phyloP scores from a whole-genome alignment of 805 yeast species.

The Limtongia smithiae region DNA sequence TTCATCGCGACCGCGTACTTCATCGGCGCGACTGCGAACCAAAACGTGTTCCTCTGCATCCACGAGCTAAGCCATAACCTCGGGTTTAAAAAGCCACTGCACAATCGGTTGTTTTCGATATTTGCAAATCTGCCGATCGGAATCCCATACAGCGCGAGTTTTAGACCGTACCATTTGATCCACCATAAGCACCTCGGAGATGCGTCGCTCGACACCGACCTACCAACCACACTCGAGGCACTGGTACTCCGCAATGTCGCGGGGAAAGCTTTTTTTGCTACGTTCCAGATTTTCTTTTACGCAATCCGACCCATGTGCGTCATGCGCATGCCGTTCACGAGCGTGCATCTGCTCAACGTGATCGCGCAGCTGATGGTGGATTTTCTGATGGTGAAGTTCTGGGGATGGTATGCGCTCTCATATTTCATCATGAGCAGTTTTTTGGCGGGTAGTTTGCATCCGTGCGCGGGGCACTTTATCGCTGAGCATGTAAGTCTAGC shows the following conservation, averaged over 20 bases:
- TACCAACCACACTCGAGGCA: slow-evolving; percentile 81
- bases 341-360: slow-evolving; percentile 66
- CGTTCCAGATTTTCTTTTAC: slow-evolving; percentile 82
- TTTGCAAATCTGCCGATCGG: slow-evolving; percentile 83
- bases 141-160: slow-evolving; percentile 81
- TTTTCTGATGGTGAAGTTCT: slow-evolving; percentile 49
- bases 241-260: slow-evolving; percentile 65
- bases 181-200: slow-evolving; percentile 92
- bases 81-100: slow-evolving; percentile 72
- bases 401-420: slow-evolving; percentile 61
- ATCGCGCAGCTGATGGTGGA: slow-evolving; percentile 59
- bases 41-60: slow-evolving; percentile 79
- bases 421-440: slow-evolving; percentile 76
- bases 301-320: slow-evolving; percentile 88
- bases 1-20: slow-evolving; percentile 66
- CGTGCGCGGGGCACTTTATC: slow-evolving; percentile 91
- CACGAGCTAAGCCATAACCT: slow-evolving; percentile 86
- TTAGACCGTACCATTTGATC: slow-evolving; percentile 85
- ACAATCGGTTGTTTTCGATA: slow-evolving; percentile 73
- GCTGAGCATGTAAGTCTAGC: slow-evolving; percentile 62
- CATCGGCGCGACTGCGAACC: slow-evolving; percentile 82
- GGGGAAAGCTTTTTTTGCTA: slow-evolving; percentile 83
- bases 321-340: slow-evolving; percentile 69
- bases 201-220: slow-evolving; percentile 75
- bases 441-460: slow-evolving; percentile 87